Percentiles rank a stretch among this genome's conserved stretches.
phyloP scores from a whole-genome alignment of 805 yeast species.

The Peterozyma xylosa region DNA sequence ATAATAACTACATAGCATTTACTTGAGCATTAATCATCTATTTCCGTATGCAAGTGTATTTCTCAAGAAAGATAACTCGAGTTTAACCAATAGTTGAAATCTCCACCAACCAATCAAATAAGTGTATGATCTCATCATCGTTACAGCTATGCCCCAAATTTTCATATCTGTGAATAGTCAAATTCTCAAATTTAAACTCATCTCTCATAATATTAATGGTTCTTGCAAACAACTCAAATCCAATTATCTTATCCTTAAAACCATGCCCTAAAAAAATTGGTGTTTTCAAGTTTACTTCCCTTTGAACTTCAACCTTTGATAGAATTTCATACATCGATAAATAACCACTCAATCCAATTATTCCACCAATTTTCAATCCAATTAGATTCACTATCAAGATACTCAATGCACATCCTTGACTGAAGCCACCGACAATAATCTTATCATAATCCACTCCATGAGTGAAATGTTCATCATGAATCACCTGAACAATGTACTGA shows the following conservation, averaged over 20 bases:
- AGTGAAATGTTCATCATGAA: slow-evolving; percentile 6
- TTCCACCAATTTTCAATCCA: slow-evolving; percentile 6
- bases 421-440: slow-evolving; percentile 9
- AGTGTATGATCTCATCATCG: slow-evolving; percentile 7
- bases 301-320: slow-evolving; percentile 1
- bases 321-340: slow-evolving; percentile 5
- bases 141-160: slow-evolving; percentile 7
- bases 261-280: slow-evolving; percentile 9
- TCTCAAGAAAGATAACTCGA: no score
- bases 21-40: no score
- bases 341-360: slow-evolving; percentile 8
- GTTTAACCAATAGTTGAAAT: not conserved
- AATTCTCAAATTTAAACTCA: slow-evolving; percentile 4
- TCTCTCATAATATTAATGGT: slow-evolving; percentile 1
- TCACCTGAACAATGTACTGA: not conserved
- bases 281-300: slow-evolving; percentile 1
- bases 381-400: slow-evolving; percentile 3
- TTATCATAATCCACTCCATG: slow-evolving; percentile 5
- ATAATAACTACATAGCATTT: not conserved
- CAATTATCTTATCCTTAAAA: slow-evolving; percentile 6
- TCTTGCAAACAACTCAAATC: slow-evolving; percentile 5
- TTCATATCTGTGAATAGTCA: not conserved
- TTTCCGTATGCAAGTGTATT: no score
- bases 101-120: slow-evolving; percentile 8
- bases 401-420: slow-evolving; percentile 10